Evolutionary conservation across 2,329 filamentous ascomycete genomes (phyloP).

Genomic region (Sphaceloma murrayae): DNA sequence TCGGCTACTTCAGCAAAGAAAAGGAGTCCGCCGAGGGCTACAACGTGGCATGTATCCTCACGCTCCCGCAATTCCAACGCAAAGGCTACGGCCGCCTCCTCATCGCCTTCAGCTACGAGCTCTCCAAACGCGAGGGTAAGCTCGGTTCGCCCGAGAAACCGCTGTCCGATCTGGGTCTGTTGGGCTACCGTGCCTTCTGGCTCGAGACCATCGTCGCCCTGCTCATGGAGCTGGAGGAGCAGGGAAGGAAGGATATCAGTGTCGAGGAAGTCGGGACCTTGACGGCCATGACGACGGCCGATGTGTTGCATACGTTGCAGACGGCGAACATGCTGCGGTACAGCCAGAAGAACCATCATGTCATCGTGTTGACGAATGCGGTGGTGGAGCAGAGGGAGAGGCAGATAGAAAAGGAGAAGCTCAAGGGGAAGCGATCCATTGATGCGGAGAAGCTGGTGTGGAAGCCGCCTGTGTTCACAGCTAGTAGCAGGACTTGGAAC

Average conservation of each 20-base stretch:
- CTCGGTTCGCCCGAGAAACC: slow-evolving; percentile 95
- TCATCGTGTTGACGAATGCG: slow-evolving; percentile 82
- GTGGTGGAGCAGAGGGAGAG: slow-evolving; percentile 60
- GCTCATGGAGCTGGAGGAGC: slow-evolving; percentile 61
- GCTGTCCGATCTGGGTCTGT: slow-evolving; percentile 79
- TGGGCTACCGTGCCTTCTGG: slow-evolving; percentile 97
- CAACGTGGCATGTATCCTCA: slow-evolving; percentile 96
- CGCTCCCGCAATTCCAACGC: slow-evolving; percentile 88
- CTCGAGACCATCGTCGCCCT: slow-evolving; percentile 87
- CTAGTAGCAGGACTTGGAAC: slow-evolving; percentile 85
- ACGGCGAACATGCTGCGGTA: slow-evolving; percentile 93
- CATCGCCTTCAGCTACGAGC: slow-evolving; percentile 95
- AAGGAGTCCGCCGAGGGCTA: slow-evolving; percentile 95
- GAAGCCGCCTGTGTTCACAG: slow-evolving; percentile 93
- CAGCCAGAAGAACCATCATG: slow-evolving; percentile 71
- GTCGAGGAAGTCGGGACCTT: slow-evolving; percentile 73
- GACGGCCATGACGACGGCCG: slow-evolving; percentile 92
- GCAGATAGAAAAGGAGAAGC: slow-evolving; percentile 62
- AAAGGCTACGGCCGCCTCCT: slow-evolving; percentile 88
- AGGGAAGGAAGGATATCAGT: slow-evolving; percentile 52
- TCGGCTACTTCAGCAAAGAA: slow-evolving; percentile 99
- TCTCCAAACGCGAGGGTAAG: slow-evolving; percentile 90
- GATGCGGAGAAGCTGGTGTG: slow-evolving; percentile 74
- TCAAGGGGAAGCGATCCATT: slow-evolving; percentile 67
- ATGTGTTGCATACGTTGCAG: slow-evolving; percentile 90